Conservation (phyloP, 139 green algal species). For the Trebouxia sp. region DNA sequence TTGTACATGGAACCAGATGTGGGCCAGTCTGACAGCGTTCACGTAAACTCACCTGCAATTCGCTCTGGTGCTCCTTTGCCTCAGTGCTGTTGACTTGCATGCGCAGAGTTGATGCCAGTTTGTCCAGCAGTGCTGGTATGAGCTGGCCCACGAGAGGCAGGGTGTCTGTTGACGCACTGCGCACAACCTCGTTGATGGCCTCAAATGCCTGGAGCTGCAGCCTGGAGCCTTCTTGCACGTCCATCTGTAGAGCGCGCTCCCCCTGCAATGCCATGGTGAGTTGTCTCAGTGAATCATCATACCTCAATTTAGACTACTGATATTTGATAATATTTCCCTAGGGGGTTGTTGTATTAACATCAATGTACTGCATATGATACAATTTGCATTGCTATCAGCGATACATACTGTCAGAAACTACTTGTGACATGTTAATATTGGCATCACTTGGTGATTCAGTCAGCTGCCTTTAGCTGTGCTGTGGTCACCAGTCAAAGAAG, state of each 20-base stretch:
- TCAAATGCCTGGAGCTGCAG: constrained; percentile 90
- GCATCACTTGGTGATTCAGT: no score
- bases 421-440: no score
- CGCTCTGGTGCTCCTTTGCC: constrained; percentile 58
- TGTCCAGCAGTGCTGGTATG: constrained; percentile 76
- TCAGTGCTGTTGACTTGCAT: constrained; percentile 30
- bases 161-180: constrained; percentile 70
- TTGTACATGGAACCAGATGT: no score
- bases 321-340: neutral
- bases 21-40: neutral
- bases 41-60: constrained; percentile 63
- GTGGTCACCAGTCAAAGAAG: no score
- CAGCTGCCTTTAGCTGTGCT: no score
- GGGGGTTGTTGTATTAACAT: no score
- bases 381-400: no score
- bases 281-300: neutral
- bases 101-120: constrained; percentile 58
- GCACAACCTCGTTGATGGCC: constrained; percentile 95
- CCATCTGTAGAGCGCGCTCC: constrained; percentile 25
- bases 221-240: constrained; percentile 41
- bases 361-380: no score
- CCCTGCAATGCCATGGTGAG: neutral
- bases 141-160: constrained; percentile 78
- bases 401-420: no score
- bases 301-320: neutral